Evolutionary conservation across 331 rosid species (phyloP).

Genomic region (Ulmus americana): DNA sequence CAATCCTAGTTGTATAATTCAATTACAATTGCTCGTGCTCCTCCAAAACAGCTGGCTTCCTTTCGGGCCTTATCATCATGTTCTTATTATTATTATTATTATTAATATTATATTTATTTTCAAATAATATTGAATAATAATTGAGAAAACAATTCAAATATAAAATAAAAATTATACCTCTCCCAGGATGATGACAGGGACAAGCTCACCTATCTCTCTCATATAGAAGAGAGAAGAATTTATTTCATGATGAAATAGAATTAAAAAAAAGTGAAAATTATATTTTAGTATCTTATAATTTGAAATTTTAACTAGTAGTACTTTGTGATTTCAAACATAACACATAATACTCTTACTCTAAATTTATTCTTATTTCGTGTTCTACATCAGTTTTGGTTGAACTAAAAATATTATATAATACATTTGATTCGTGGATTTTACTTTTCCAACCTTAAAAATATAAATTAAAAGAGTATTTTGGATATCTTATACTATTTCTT

Average conservation of each 20-base stretch:
- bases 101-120: background rate
- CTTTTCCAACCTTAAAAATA: no score
- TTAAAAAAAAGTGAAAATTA: background rate
- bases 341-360: no score
- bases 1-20: conserved; percentile 31
- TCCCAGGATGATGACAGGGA: conserved; percentile 38
- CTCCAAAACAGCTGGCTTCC: conserved; percentile 36
- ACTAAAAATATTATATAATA: no score
- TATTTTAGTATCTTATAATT: background rate
- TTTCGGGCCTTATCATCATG: conserved; percentile 17
- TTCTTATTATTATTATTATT: background rate
- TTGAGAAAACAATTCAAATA: background rate
- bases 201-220: conserved; percentile 31
- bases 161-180: conserved; percentile 11
- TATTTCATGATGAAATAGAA: background rate
- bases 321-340: no score
- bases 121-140: background rate
- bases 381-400: no score
- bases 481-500: background rate
- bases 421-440: no score
- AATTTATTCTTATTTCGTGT: no score
- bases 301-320: no score
- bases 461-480: no score
- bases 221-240: background rate
- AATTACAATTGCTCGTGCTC: conserved; percentile 24